Base-by-base conservation (phyloP, 2,329 filamentous ascomycete genomes). In the Botrytis sinoallii region DNA sequence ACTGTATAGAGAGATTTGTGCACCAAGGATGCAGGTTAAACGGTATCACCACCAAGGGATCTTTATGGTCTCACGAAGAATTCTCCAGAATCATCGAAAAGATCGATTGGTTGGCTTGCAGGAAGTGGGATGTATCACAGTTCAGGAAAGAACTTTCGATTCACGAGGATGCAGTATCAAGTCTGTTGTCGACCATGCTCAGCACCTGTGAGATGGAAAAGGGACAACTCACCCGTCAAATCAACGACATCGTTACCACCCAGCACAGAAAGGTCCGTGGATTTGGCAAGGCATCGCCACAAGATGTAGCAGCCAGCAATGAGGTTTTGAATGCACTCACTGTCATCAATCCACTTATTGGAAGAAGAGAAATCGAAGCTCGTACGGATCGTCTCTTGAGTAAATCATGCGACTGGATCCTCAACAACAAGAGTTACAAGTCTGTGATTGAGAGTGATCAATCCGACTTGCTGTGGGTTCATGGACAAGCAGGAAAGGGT, bases 401-500 rank as follows among this genome's bases (percentile, higher is more conserved):
- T 42, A 73, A 70, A 35, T 67, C 66, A 29, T 73, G 71, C 38
- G 65, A 73, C 22, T 70, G 71, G 71, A 73, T 73, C 38, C 59
- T 70, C 55, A 70, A 44, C 18, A 70, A 73, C 38, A 63, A 61
- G 8, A 70, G 12, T 38, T 73, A 70, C n/a, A 73, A 70, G 55
- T 60, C 42, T 12, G 29, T 73, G 57, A 70, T 63, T 6, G 65
- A 73, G n/a, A 70, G 71, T 4, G 65, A 70, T 29, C 71, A 70
- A 70, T 72, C 71, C 4, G 71, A 72, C 38, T 52, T 72, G n/a
- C 40, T 72, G 29, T 72, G 71, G 71, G 42, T 72, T 32, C 71
- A 72, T 48, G 71, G 71, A 52, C 63, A 72, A 60, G 71, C 71
- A 59, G 71, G 71, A 52, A 73, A 73, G n/a, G 71, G 66, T 52